Conservation (phyloP, 2,329 filamentous ascomycete genomes). For the Alternaria sp. region DNA sequence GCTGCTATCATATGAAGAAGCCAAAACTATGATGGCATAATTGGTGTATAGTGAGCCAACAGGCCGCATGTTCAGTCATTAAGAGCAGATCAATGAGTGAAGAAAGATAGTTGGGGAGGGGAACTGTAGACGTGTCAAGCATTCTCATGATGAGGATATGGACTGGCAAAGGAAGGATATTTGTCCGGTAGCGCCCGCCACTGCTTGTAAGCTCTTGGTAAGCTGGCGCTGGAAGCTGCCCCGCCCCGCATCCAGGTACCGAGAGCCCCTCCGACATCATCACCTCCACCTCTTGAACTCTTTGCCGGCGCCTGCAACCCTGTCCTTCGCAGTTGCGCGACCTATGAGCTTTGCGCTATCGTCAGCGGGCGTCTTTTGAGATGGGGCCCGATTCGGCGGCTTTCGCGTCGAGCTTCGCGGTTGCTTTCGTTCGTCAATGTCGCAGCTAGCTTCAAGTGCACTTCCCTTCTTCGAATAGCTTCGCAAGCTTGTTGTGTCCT, state of each 20-base stretch:
- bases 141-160: background rate
- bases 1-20: background rate
- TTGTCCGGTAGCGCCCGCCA: background rate
- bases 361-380: conserved; percentile 5
- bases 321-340: background rate
- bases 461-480: background rate
- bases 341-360: conserved; percentile 13
- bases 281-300: conserved; percentile 13
- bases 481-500: background rate
- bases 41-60: background rate
- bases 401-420: conserved; percentile 7
- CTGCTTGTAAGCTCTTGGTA: conserved; percentile 20
- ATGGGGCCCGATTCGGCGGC: background rate
- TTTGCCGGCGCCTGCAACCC: conserved; percentile 9
- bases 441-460: background rate
- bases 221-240: conserved; percentile 12
- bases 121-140: background rate
- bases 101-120: background rate
- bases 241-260: conserved; percentile 24
- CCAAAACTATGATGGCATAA: background rate
- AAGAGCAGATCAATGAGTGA: background rate
- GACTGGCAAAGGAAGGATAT: background rate
- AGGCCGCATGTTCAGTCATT: background rate
- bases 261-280: conserved; percentile 17
- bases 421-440: conserved; percentile 1